Percentiles rank a stretch among this genome's conserved stretches.
phyloP scores from a whole-genome alignment of 2,329 filamentous ascomycete genomes.

The Cladosporium sp. region DNA sequence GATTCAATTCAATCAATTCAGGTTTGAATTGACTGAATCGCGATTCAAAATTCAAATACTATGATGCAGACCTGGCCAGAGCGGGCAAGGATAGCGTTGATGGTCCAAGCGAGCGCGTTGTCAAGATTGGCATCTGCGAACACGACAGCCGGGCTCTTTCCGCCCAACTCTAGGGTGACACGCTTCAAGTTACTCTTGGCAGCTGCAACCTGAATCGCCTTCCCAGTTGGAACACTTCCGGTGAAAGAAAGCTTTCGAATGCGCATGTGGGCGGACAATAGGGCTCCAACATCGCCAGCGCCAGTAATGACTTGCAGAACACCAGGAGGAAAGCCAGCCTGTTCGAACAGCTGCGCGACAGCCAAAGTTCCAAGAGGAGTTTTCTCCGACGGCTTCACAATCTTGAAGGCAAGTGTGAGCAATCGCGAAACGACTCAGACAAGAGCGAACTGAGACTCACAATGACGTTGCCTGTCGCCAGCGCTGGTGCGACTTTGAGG shows the following conservation, averaged over 20 bases:
- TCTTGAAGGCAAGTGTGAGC: neutral
- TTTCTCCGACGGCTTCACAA: conserved; percentile 62
- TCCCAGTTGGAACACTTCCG: conserved; percentile 71
- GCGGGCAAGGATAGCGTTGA: conserved; percentile 62
- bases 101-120: conserved; percentile 75
- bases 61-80: conserved; percentile 67
- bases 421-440: neutral
- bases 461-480: conserved; percentile 70
- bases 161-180: conserved; percentile 76
- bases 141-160: conserved; percentile 80
- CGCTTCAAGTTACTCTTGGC: conserved; percentile 78
- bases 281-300: conserved; percentile 48
- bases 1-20: too few relatives aligned
- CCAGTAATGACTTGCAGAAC: conserved; percentile 50
- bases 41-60: too few relatives aligned
- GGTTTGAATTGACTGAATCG: too few relatives aligned
- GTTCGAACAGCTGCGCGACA: conserved; percentile 48
- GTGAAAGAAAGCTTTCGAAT: conserved; percentile 84
- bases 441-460: conserved; percentile 33
- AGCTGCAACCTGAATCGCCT: conserved; percentile 77
- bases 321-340: conserved; percentile 77
- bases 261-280: conserved; percentile 74
- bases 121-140: conserved; percentile 78
- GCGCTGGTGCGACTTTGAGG: conserved; percentile 69
- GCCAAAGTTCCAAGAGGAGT: conserved; percentile 56